Evolutionary conservation across 2,329 filamentous ascomycete species (phyloP).

Genomic region (Colletotrichum eremochloae): DNA sequence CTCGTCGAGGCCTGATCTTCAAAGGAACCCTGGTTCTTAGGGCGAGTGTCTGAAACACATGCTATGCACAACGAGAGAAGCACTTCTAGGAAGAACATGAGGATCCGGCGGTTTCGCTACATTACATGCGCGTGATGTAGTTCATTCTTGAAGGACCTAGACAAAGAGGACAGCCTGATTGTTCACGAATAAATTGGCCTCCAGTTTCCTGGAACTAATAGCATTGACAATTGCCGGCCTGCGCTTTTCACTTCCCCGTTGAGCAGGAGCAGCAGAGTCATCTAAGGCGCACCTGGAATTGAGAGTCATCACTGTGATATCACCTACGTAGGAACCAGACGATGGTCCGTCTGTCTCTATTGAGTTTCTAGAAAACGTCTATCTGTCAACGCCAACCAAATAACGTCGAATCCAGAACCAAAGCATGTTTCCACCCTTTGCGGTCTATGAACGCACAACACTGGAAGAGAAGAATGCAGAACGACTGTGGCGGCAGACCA

Average conservation of each 20-base stretch:
- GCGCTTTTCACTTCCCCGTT: not conserved
- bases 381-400: not conserved
- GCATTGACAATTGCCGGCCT: not conserved
- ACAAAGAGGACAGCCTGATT: not conserved
- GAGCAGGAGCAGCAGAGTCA: not conserved
- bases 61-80: not conserved
- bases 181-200: not conserved
- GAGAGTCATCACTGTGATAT: not conserved
- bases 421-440: not conserved
- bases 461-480: not conserved
- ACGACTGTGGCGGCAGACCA: no score
- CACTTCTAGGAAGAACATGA: not conserved
- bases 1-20: not conserved
- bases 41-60: not conserved
- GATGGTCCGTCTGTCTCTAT: not conserved
- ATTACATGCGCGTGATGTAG: not conserved
- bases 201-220: rapidly evolving
- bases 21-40: no score
- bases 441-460: not conserved
- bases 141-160: not conserved
- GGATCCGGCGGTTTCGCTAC: not conserved
- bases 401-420: not conserved
- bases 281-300: not conserved
- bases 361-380: not conserved
- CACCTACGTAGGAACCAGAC: no score